Percentiles rank a stretch among this genome's conserved stretches.
Evolutionary conservation across 176 grass and related monocot species (phyloP).

Genomic region (Themeda triandra): DNA sequence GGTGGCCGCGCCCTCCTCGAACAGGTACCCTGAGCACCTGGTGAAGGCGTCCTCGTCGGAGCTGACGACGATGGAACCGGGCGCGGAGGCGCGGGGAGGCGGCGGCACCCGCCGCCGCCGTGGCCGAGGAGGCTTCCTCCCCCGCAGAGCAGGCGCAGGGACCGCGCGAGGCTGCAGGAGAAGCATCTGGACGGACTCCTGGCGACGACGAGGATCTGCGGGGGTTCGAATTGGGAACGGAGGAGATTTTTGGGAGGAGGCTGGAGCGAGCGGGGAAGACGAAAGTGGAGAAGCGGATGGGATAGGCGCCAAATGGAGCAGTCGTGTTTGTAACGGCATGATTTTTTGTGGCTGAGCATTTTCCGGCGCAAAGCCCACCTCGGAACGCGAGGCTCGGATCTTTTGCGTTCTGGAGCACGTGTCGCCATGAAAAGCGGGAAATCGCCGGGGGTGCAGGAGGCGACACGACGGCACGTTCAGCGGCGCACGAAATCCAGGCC

Average conservation of each 20-base stretch:
- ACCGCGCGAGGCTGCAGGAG: slow-evolving; percentile 1
- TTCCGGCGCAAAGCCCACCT: not conserved
- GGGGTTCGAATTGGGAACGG: slow-evolving; percentile 1
- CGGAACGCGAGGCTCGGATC: not conserved
- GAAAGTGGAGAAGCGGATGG: not conserved
- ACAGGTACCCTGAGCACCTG: slow-evolving; percentile 84
- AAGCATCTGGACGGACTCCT: slow-evolving; percentile 17
- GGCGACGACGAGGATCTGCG: not conserved
- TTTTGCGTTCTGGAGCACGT: no score
- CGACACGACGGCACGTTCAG: not conserved
- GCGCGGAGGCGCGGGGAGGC: slow-evolving; percentile 10
- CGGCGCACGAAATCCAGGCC: not conserved
- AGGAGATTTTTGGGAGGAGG: not conserved
- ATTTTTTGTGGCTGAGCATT: slow-evolving; percentile 35
- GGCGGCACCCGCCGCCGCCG: not conserved
- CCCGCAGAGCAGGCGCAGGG: slow-evolving; percentile 2
- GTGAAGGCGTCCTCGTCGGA: slow-evolving; percentile 84
- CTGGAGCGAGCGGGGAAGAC: not conserved
- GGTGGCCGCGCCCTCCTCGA: slow-evolving; percentile 51
- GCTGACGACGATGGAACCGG: not conserved
- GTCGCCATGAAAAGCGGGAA: not conserved
- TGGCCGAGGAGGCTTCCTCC: not conserved
- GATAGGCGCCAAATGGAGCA: slow-evolving; percentile 44
- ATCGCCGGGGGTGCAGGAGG: not conserved
- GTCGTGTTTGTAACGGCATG: slow-evolving; percentile 27